These are phyloP conservation scores for Tephrocybe sp. DNA, from an alignment of 768 basidiomycete genomes.

Conservation along the genomic window DNA sequence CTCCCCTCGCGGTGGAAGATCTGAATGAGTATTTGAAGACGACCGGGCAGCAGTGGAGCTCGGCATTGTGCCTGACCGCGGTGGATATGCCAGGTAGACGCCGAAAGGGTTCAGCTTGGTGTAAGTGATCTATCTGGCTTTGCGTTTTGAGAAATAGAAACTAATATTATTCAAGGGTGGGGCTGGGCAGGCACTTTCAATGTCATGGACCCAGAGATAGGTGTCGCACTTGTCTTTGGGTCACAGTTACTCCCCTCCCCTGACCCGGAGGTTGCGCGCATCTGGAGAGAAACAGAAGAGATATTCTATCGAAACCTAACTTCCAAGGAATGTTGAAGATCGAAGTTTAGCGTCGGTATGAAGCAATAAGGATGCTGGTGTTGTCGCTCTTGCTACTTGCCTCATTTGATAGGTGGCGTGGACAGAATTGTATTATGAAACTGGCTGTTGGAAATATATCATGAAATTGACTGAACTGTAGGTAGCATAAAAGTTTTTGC, in stretches of 20 bases:
- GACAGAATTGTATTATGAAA: no score
- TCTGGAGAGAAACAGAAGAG: slow-evolving; percentile 26
- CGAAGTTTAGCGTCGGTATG: no score
- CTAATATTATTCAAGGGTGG: slow-evolving; percentile 20
- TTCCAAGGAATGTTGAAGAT: no score
- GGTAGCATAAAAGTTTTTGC: no score
- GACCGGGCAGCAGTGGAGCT: slow-evolving; percentile 27
- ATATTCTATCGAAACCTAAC: slow-evolving; percentile 25
- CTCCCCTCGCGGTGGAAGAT: slow-evolving; percentile 2
- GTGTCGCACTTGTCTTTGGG: slow-evolving; percentile 33
- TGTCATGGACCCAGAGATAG: slow-evolving; percentile 34
- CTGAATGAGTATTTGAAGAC: slow-evolving; percentile 2
- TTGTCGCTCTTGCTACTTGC: no score
- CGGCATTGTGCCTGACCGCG: slow-evolving; percentile 26
- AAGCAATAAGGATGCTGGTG: no score
- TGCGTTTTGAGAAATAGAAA: no score
- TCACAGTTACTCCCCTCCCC: slow-evolving; percentile 29
- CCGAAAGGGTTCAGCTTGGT: slow-evolving; percentile 30
- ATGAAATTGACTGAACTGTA: no score
- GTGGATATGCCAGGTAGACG: slow-evolving; percentile 26
- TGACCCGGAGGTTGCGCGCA: slow-evolving; percentile 21
- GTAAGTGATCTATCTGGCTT: slow-evolving; percentile 21
- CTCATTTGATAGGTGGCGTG: no score
- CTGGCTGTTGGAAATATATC: no score
- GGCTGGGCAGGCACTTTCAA: slow-evolving; percentile 37